Evolutionary conservation across 176 grass and related monocot species (phyloP).

Genomic region (Areca catechu): DNA sequence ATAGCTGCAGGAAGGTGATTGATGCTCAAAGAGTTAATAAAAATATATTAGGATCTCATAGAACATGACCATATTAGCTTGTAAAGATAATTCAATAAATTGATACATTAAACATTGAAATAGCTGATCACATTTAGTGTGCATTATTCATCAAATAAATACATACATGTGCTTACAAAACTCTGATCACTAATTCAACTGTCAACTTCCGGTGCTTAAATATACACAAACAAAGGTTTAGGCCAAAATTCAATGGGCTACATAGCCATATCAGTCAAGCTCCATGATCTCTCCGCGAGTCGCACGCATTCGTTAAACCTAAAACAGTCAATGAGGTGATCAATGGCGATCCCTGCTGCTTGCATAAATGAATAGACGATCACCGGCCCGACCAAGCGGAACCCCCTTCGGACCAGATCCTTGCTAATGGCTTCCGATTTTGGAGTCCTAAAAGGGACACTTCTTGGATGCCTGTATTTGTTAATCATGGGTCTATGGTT

Average conservation of each 20-base stretch:
- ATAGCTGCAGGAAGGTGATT: too few species aligned
- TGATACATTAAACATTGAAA: too few species aligned
- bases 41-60: too few species aligned
- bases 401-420: slow-evolving; percentile 69
- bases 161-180: too few species aligned
- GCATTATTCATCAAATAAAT: too few species aligned
- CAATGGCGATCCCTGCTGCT: slow-evolving; percentile 65
- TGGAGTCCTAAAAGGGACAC: slow-evolving; percentile 72
- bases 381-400: slow-evolving; percentile 79
- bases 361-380: slow-evolving; percentile 99
- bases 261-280: slow-evolving; percentile 65
- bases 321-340: slow-evolving; percentile 81
- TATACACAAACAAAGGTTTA: too few species aligned
- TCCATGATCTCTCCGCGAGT: slow-evolving; percentile 64
- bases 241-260: slow-evolving; percentile 9
- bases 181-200: too few species aligned
- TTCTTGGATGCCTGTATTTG: slow-evolving; percentile 61
- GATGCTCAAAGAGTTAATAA: too few species aligned
- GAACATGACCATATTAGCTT: too few species aligned
- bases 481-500: slow-evolving; percentile 71
- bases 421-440: slow-evolving; percentile 92
- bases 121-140: too few species aligned
- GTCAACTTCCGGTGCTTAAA: too few species aligned
- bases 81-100: too few species aligned
- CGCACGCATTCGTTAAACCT: slow-evolving; percentile 58